Conservation (phyloP, 2,329 filamentous ascomycete genomes). For the Cytospora paraplurivora region DNA sequence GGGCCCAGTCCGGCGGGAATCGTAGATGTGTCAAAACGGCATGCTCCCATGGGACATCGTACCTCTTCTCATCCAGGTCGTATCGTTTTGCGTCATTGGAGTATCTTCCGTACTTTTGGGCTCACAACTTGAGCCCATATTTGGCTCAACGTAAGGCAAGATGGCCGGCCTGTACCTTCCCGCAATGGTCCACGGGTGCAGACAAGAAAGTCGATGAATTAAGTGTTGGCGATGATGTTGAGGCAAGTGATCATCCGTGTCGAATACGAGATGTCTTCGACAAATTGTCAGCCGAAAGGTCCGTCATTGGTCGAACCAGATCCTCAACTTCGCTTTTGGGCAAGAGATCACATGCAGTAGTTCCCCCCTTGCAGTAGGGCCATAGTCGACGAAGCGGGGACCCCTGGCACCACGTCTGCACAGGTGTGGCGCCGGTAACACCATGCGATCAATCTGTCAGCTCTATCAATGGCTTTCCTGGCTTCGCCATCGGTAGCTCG, state of each 20-base stretch:
- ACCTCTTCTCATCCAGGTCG: background rate
- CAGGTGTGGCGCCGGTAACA: background rate
- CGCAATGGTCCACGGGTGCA: background rate
- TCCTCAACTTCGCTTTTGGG: slow-evolving; percentile 18
- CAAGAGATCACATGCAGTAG: background rate
- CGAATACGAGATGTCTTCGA: slow-evolving; percentile 25
- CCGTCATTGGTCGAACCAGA: slow-evolving; percentile 23
- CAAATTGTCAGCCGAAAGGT: slow-evolving; percentile 19
- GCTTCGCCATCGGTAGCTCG: background rate
- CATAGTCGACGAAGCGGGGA: slow-evolving; percentile 19
- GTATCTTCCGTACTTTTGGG: background rate
- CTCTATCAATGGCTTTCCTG: background rate
- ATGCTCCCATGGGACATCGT: background rate
- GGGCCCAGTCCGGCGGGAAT: slow-evolving; percentile 15
- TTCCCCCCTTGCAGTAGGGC: slow-evolving; percentile 14
- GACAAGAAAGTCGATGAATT: slow-evolving; percentile 1
- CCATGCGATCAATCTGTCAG: slow-evolving; percentile 3
- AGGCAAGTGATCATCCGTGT: slow-evolving; percentile 21
- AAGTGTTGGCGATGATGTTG: slow-evolving; percentile 20
- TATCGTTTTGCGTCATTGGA: background rate
- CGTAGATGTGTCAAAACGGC: background rate
- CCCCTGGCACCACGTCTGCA: slow-evolving; percentile 10
- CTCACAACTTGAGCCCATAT: background rate
- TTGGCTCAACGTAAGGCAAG: background rate
- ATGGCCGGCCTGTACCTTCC: slow-evolving; percentile 4